Evolutionary conservation across 129 eudicot species (phyloP).

Genomic region (Flaveria sonorensis): DNA sequence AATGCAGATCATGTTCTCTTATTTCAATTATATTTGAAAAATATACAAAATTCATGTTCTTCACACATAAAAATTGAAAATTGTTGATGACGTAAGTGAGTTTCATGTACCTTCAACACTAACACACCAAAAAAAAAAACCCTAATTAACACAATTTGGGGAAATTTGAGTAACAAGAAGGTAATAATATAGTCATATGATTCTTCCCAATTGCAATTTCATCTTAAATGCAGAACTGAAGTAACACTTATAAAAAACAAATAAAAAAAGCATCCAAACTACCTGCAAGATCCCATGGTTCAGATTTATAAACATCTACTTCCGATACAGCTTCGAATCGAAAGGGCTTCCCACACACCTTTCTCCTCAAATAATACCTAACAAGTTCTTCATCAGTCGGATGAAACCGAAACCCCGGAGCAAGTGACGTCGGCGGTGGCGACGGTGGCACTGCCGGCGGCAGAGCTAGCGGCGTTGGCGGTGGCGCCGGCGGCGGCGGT

Average conservation of each 20-base stretch:
- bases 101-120: not conserved
- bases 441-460: constrained; percentile 34
- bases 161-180: constrained; percentile 9
- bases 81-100: no score
- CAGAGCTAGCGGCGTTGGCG: constrained; percentile 64
- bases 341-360: constrained; percentile 71
- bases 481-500: constrained; percentile 21
- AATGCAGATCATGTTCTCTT: not conserved
- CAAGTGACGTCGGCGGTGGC: constrained; percentile 59
- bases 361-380: constrained; percentile 67
- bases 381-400: constrained; percentile 93
- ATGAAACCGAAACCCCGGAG: constrained; percentile 90
- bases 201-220: constrained; percentile 11
- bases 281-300: constrained; percentile 97
- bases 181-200: not conserved
- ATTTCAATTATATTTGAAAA: not conserved
- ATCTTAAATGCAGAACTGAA: not conserved
- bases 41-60: not conserved
- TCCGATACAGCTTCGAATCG: constrained; percentile 77
- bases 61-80: no score
- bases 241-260: not conserved
- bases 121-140: not conserved
- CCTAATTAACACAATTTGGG: constrained; percentile 22
- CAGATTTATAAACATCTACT: constrained; percentile 80
- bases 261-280: not conserved